A percentile compares a stretch with the other conserved stretches of the same genome.
Evolutionary conservation across 2,329 filamentous ascomycete species (phyloP).

Genomic region (Penicillium crustosum): DNA sequence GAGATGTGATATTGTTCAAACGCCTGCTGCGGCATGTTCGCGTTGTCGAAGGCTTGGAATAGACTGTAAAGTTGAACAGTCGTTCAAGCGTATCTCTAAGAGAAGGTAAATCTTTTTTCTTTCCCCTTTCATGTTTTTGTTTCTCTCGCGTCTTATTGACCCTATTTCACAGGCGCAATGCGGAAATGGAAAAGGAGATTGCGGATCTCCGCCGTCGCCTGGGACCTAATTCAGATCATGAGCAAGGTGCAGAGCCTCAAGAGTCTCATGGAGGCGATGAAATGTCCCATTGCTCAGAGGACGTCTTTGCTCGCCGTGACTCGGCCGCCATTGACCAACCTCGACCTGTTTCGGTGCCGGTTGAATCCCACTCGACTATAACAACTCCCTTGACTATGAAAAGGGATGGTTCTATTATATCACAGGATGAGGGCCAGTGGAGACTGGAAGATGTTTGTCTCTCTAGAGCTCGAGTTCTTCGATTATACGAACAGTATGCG

Average conservation of each 20-base stretch:
- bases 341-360: conserved; percentile 35
- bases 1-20: conserved; percentile 64
- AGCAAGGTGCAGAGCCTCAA: conserved; percentile 26
- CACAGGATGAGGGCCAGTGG: conserved; percentile 45
- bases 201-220: conserved; percentile 49
- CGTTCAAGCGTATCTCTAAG: conserved; percentile 67
- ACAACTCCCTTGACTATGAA: conserved; percentile 36
- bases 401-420: conserved; percentile 35
- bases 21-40: conserved; percentile 61
- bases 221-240: conserved; percentile 34
- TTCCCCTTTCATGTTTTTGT: too few species aligned
- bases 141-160: conserved; percentile 12
- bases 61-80: conserved; percentile 63
- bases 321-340: conserved; percentile 30
- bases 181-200: conserved; percentile 60
- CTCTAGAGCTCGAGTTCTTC: conserved; percentile 39
- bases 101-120: conserved; percentile 39
- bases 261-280: conserved; percentile 32
- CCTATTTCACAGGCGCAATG: conserved; percentile 54
- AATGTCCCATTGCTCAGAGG: conserved; percentile 37
- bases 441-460: conserved; percentile 51
- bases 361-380: conserved; percentile 35
- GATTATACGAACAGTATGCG: conserved; percentile 46
- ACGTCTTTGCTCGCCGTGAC: conserved; percentile 34
- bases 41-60: conserved; percentile 63